Percentiles rank a stretch among this genome's conserved stretches.
phyloP scores from a whole-genome alignment of 1,284 basidiomycete species.

The Agaricales sp. region DNA sequence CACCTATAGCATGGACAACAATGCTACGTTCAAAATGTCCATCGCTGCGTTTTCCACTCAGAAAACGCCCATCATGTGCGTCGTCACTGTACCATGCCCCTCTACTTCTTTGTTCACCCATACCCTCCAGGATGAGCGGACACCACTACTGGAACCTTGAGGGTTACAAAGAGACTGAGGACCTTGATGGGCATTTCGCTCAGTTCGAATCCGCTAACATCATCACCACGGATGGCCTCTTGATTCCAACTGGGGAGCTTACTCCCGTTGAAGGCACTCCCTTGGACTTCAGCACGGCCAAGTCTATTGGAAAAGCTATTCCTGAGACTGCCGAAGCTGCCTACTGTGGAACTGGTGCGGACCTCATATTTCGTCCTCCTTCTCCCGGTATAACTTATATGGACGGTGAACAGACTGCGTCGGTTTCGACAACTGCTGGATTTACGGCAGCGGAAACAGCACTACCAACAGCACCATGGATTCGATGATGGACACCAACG shows the following conservation, averaged over 20 bases:
- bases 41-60: neutral
- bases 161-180: slow-evolving; percentile 31
- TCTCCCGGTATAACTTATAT: neutral
- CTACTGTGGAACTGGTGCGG: slow-evolving; percentile 32
- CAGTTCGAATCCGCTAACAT: slow-evolving; percentile 28
- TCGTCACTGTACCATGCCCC: neutral
- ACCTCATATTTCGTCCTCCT: slow-evolving; percentile 3
- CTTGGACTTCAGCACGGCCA: slow-evolving; percentile 33
- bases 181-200: slow-evolving; percentile 28
- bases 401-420: slow-evolving; percentile 30
- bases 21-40: neutral
- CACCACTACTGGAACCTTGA: slow-evolving; percentile 40
- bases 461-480: slow-evolving; percentile 24
- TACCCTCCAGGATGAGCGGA: slow-evolving; percentile 7
- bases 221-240: slow-evolving; percentile 30
- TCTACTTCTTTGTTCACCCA: neutral
- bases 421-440: slow-evolving; percentile 37
- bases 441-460: slow-evolving; percentile 25
- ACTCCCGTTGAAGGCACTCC: slow-evolving; percentile 26
- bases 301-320: slow-evolving; percentile 28
- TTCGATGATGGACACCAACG: slow-evolving; percentile 28
- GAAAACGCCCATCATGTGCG: neutral
- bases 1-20: neutral
- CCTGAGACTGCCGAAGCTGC: slow-evolving; percentile 22
- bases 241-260: slow-evolving; percentile 34